Evolutionary conservation across 345 rosid species (phyloP), one percentile per base, ranked within the genome.

Genomic region (Conringia planisiliqua): DNA sequence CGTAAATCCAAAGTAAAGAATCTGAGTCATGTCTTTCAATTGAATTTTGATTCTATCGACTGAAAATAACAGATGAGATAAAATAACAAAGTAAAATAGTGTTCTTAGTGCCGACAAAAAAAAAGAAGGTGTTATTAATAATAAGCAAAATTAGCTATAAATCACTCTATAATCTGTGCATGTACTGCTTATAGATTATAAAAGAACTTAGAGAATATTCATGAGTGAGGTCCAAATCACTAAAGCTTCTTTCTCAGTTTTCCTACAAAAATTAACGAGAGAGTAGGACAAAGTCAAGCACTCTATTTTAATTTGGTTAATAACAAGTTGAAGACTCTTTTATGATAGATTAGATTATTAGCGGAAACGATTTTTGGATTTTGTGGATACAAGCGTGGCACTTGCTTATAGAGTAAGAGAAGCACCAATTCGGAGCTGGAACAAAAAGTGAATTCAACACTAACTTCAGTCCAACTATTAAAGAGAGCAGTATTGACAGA

Each of bases 321-420:
- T 35, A 46, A 24, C 52, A 74, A 66, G 68, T 74, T 48, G 61
- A 14, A 17, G 33, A 44, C 12, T 27, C 29, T 66, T 72, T 38
- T 33, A 7, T 24, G n/a, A 12, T 47, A 4, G 10, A 54, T 43
- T 14, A 2, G 8, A 10, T 16, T 16, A 26, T 43, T 35, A 76
- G 58, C 64, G 58, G 58, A 46, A 42, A 76, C 32, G n/a, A 62
- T 69, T 69, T 69, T 76, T 62, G 68, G 73, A 68, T 59, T 75
- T 67, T 74, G 73, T 30, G 62, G 63, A 50, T 68, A 75, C 26
- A 61, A 52, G 47, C 24, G 47, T 68, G 26, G 54, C 46, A 14
- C 46, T 67, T 66, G n/a, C 38, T 38, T 48, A 38, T 48, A 67
- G 39, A 47, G 8, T 10, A 59, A 47, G 68, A 7, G 39, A 69